These are phyloP conservation scores for Bolboschoenoplectus hybrid DNA, from an alignment of 202 grass and related monocot species.

Conservation along the genomic window DNA sequence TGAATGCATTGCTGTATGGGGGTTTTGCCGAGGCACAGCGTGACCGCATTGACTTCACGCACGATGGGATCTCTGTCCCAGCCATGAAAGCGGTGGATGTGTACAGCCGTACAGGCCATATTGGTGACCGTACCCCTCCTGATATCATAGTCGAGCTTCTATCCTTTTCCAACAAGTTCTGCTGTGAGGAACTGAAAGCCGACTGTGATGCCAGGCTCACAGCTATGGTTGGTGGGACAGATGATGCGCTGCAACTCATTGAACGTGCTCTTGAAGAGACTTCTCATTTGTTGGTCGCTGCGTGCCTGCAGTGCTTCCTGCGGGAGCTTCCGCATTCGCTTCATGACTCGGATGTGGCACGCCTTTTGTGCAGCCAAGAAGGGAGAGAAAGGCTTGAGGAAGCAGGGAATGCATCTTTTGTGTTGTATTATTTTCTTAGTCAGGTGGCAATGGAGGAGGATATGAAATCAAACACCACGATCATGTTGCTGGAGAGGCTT, in stretches of 20 bases:
- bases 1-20: conserved; percentile 84
- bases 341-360: conserved; percentile 57
- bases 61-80: conserved; percentile 63
- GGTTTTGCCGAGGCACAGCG: conserved; percentile 82
- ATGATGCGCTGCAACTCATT: conserved; percentile 71
- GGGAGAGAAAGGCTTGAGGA: conserved; percentile 65
- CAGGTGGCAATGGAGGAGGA: conserved; percentile 89
- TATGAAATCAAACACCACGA: conserved; percentile 73
- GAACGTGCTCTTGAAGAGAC: conserved; percentile 81
- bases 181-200: conserved; percentile 80
- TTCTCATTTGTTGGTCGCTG: conserved; percentile 63
- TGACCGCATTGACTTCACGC: conserved; percentile 76
- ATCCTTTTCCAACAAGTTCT: conserved; percentile 88
- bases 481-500: conserved; percentile 81
- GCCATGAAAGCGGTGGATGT: conserved; percentile 73
- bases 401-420: conserved; percentile 73
- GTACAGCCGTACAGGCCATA: conserved; percentile 58
- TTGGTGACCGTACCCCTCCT: conserved; percentile 53
- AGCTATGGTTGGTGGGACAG: conserved; percentile 52
- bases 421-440: conserved; percentile 86
- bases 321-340: conserved; percentile 83
- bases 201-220: conserved; percentile 77
- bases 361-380: conserved; percentile 75
- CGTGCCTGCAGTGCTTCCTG: conserved; percentile 93
- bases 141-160: conserved; percentile 75